A percentile compares a stretch with the other conserved stretches of the same genome.
Conservation (phyloP, 2,329 filamentous ascomycete species). For the Aspergillus nomiae region DNA sequence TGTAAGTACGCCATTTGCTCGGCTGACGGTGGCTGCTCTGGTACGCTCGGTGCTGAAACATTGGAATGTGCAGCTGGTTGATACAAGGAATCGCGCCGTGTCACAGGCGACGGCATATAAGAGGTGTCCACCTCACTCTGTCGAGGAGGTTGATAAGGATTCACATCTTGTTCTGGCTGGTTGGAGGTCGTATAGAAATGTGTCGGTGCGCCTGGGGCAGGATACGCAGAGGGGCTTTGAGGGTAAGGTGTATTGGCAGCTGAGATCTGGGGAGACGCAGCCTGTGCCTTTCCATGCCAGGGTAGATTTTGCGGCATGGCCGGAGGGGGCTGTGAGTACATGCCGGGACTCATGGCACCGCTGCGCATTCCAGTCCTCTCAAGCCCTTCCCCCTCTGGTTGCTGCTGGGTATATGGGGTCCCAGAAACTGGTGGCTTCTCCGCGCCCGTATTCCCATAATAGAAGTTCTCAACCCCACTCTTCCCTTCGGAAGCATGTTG, state of each 20-base stretch:
- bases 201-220: slow-evolving; percentile 15
- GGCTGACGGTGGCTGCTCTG: slow-evolving; percentile 18
- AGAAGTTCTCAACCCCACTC: slow-evolving; percentile 75
- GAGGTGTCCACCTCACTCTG: slow-evolving; percentile 20
- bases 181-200: slow-evolving; percentile 23
- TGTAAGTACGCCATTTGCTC: slow-evolving; percentile 22
- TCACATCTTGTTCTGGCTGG: slow-evolving; percentile 18
- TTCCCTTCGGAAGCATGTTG: slow-evolving; percentile 52
- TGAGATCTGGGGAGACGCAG: slow-evolving; percentile 24
- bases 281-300: slow-evolving; percentile 25
- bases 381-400: slow-evolving; percentile 24
- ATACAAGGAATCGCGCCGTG: slow-evolving; percentile 26
- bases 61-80: slow-evolving; percentile 20
- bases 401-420: slow-evolving; percentile 52
- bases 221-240: slow-evolving; percentile 18
- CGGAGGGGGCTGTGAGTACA: slow-evolving; percentile 22
- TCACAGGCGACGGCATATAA: slow-evolving; percentile 24
- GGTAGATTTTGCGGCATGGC: slow-evolving; percentile 18
- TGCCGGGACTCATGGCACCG: slow-evolving; percentile 22
- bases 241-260: slow-evolving; percentile 18
- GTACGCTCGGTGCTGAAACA: slow-evolving; percentile 12
- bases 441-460: slow-evolving; percentile 65
- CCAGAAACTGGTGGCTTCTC: slow-evolving; percentile 53
- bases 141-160: slow-evolving; percentile 21
- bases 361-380: slow-evolving; percentile 12